phyloP scores from a whole-genome alignment of 2,329 filamentous ascomycete species.

The Aspergillus calidoustus region DNA sequence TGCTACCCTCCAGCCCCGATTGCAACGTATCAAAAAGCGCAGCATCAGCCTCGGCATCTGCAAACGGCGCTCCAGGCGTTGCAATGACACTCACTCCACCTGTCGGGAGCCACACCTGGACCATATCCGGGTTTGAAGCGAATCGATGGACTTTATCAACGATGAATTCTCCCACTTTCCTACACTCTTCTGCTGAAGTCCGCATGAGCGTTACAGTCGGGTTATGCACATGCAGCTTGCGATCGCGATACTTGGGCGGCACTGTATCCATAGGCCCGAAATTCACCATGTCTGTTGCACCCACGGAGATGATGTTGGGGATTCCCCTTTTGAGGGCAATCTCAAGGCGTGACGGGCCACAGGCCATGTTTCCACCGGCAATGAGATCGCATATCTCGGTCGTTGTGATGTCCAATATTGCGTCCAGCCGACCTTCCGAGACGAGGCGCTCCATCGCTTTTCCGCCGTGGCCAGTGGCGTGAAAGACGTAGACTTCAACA shows the following conservation, averaged over 20 bases:
- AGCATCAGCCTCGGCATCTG: constrained; percentile 54
- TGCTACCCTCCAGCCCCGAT: constrained; percentile 53
- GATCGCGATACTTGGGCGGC: constrained; percentile 57
- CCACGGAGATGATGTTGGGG: constrained; percentile 61
- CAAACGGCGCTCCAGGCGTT: constrained; percentile 58
- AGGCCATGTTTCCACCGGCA: constrained; percentile 66
- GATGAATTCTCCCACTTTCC: constrained; percentile 60
- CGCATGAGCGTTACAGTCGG: constrained; percentile 69
- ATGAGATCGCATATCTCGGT: constrained; percentile 70
- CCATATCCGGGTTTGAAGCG: constrained; percentile 45
- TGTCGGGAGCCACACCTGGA: constrained; percentile 64
- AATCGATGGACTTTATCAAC: constrained; percentile 54
- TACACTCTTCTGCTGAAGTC: constrained; percentile 63
- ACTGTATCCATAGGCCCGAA: constrained; percentile 63
- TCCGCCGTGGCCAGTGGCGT: constrained; percentile 71
- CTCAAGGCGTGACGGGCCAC: constrained; percentile 58
- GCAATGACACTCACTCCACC: constrained; percentile 67
- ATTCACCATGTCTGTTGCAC: constrained; percentile 66
- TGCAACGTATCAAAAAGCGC: constrained; percentile 55
- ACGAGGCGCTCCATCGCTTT: constrained; percentile 71
- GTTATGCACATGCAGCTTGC: constrained; percentile 67
- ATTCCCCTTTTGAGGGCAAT: constrained; percentile 62
- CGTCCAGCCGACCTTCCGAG: constrained; percentile 62
- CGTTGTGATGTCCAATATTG: constrained; percentile 72
- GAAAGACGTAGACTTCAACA: constrained; percentile 69